phyloP scores from a whole-genome alignment of 306 rosid species.

The Lotus japonicus region DNA sequence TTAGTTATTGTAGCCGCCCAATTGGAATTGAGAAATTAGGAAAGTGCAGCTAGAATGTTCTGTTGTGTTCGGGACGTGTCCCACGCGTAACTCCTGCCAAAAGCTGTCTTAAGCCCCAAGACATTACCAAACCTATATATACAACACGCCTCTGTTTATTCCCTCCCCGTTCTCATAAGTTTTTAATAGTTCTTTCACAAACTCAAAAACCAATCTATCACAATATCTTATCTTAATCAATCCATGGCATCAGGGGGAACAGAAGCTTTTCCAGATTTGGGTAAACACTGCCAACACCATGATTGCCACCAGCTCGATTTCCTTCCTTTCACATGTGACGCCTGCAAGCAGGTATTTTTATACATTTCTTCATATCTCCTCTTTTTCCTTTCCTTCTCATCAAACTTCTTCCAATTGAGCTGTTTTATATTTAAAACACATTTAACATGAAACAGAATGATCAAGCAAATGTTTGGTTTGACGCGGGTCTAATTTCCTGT shows the following conservation, averaged over 20 bases:
- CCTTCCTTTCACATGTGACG: conserved; percentile 77
- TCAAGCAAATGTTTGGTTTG: too few species aligned
- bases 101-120: conserved; percentile 26
- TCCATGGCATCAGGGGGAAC: conserved; percentile 76
- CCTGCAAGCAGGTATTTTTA: conserved; percentile 43
- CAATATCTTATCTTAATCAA: background rate
- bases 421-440: too few species aligned
- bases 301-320: conserved; percentile 84
- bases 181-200: background rate
- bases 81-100: background rate
- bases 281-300: conserved; percentile 61
- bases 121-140: conserved; percentile 25
- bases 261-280: conserved; percentile 90
- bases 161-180: background rate
- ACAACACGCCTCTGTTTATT: background rate
- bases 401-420: background rate
- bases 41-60: conserved; percentile 12
- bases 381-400: background rate
- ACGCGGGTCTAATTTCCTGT: too few species aligned
- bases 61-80: background rate
- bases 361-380: background rate
- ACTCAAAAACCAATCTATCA: background rate
- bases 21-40: background rate
- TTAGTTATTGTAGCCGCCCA: conserved; percentile 5
- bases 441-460: too few species aligned